Conservation (phyloP, 768 basidiomycete genomes). For the Jaapia argillacea region DNA sequence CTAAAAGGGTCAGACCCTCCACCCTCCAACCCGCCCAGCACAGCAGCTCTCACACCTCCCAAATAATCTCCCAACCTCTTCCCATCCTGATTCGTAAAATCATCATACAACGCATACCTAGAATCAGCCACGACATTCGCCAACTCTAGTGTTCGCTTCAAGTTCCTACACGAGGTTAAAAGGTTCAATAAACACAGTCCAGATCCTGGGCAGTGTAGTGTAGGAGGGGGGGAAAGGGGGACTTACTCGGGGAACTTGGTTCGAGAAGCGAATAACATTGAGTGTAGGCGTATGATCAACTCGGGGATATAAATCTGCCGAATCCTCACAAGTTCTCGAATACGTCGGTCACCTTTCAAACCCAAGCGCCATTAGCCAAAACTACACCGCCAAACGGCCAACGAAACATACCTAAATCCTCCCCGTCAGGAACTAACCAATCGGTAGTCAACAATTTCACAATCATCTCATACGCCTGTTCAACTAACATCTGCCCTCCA, state of each 20-base stretch:
- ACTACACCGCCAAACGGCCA: too few relatives aligned
- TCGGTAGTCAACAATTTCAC: constrained; percentile 66
- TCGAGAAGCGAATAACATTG: constrained; percentile 55
- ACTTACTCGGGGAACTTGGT: constrained; percentile 57
- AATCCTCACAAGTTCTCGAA: constrained; percentile 65
- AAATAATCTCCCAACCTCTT: constrained; percentile 65
- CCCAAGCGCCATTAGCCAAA: too few relatives aligned
- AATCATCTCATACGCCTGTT: constrained; percentile 55
- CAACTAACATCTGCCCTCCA: constrained; percentile 19
- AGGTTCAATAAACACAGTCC: neutral
- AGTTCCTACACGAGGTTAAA: constrained; percentile 38
- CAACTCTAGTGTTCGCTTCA: constrained; percentile 65
- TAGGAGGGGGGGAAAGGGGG: neutral
- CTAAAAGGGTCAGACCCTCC: constrained; percentile 75
- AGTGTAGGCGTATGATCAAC: constrained; percentile 78
- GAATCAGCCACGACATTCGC: constrained; percentile 86
- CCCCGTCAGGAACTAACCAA: constrained; percentile 54
- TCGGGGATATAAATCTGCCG: constrained; percentile 87
- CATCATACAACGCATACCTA: constrained; percentile 75
- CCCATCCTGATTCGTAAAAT: constrained; percentile 61
- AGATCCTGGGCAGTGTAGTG: neutral
- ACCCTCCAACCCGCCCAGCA: constrained; percentile 60
- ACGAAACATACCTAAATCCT: too few relatives aligned
- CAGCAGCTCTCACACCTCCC: constrained; percentile 57
- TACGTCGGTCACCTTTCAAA: constrained; percentile 42